Evolutionary conservation across 306 rosid species (phyloP), one percentile per base, ranked within the genome.

Genomic region (Cicer pinnatifidum): DNA sequence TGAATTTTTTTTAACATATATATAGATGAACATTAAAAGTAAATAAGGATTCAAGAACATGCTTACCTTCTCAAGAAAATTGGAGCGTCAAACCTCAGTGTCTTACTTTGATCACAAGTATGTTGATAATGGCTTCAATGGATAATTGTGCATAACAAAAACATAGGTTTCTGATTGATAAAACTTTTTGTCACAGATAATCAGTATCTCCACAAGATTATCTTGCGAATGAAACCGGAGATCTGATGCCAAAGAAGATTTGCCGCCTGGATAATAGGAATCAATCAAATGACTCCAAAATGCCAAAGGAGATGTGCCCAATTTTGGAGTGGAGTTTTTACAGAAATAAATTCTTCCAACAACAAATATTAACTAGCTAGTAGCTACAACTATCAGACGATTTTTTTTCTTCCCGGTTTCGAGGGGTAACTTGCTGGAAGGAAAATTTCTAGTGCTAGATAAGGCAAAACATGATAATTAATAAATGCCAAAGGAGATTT

Each of bases 281-380:
- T 82, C 89, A 60, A 85, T 63, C 6, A 11, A 80, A 80, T 46
- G 83, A 89, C 89, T 80, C 87, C 75, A 65, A 84, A 84, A 84
- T 89, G 96, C 96, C 96, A 94, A 91, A 94, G 93, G 88, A 95
- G 97, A 91, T 91, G 84, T 94, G 95, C 96, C 96, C 90, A 62
- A 79, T 63, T 82, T 76, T 78, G 83, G 81, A 72, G 66, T 80
- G 77, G 88, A 48, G 82, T 78, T 79, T 82, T 83, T n/a, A 69
- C 82, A 8, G 72, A 76, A 76, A 65, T 80, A 82, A 84, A 81
- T 81, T 75, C 67, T 72, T 75, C 77, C 70, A 71, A 62, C 71
- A 77, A 79, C 74, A 84, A 74, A 78, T 69, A 68, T 59, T 56
- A 73, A 67, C 16, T 67, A 54, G 71, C 60, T 53, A 8, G 60